These are phyloP conservation scores for Blastobotrys buckinghamii DNA, from an alignment of 1,139 yeast genomes.

Conservation along the genomic window DNA sequence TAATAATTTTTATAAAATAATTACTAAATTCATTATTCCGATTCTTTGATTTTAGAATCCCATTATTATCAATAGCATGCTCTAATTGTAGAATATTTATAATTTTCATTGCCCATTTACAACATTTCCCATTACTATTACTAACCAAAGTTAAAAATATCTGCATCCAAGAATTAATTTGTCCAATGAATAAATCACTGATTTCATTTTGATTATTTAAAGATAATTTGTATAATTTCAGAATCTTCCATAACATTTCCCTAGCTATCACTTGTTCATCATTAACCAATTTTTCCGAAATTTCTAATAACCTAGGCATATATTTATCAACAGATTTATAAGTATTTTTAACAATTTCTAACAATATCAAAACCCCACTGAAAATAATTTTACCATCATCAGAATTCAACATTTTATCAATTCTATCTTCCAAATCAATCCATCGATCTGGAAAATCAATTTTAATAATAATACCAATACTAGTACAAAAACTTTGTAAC, in stretches of 20 bases:
- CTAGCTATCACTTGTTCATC: constrained; percentile 9
- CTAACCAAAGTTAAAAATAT: constrained; percentile 12
- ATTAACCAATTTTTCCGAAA: constrained; percentile 11
- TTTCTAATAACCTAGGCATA: constrained; percentile 14
- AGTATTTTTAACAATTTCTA: constrained; percentile 11
- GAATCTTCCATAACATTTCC: constrained; percentile 18
- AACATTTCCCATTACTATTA: constrained; percentile 14
- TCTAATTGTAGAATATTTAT: constrained; percentile 15
- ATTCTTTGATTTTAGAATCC: background rate
- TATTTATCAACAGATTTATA: constrained; percentile 7
- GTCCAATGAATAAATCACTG: constrained; percentile 1
- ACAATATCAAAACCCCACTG: constrained; percentile 14
- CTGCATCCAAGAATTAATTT: constrained; percentile 13
- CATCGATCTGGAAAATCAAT: constrained; percentile 1
- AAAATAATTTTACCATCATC: constrained; percentile 11
- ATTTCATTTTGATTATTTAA: constrained; percentile 10
- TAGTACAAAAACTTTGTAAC: constrained; percentile 6
- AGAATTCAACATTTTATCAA: constrained; percentile 11
- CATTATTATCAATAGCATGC: constrained; percentile 4
- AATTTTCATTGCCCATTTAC: constrained; percentile 18
- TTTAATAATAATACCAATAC: background rate
- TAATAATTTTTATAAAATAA: constrained; percentile 12
- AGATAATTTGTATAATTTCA: constrained; percentile 15
- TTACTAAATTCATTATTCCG: background rate
- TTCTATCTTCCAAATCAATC: constrained; percentile 10